These are phyloP conservation scores for Arabidopsis hybrid DNA, from an alignment of 441 rosid genomes.

Conservation along the genomic window DNA sequence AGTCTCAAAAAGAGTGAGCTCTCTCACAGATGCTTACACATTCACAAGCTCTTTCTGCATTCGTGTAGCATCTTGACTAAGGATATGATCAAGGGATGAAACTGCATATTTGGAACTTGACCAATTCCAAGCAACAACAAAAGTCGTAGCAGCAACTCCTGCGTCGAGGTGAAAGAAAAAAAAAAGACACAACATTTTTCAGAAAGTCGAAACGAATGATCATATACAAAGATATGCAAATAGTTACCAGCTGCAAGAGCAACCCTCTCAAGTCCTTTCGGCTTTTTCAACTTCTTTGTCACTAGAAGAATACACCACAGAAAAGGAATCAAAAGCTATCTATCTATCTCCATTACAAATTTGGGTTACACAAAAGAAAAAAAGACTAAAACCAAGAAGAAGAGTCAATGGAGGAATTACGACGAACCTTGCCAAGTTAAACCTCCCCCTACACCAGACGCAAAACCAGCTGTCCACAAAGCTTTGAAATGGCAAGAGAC, in stretches of 20 bases:
- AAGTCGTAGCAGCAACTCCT: constrained; percentile 55
- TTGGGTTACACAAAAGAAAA: neutral
- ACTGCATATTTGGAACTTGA: constrained; percentile 49
- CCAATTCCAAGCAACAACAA: constrained; percentile 44
- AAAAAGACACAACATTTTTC: neutral
- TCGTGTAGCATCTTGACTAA: constrained; percentile 66
- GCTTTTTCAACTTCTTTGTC: constrained; percentile 26
- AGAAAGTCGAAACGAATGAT: neutral
- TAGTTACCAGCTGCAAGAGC: constrained; percentile 36
- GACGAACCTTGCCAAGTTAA: constrained; percentile 42
- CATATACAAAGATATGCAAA: neutral
- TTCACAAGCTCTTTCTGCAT: constrained; percentile 77
- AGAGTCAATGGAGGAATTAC: neutral
- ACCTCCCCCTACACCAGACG: constrained; percentile 44
- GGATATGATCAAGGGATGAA: constrained; percentile 63
- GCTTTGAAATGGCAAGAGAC: constrained; percentile 38
- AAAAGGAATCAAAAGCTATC: neutral
- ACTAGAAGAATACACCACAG: constrained; percentile 25
- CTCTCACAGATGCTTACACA: constrained; percentile 55
- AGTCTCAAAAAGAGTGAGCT: neutral
- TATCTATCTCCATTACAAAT: neutral
- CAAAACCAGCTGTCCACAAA: constrained; percentile 40
- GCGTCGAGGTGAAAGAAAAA: constrained; percentile 15
- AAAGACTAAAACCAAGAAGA: neutral
- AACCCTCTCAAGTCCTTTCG: constrained; percentile 1